These are phyloP conservation scores for Kalmanozyma brasiliensis DNA, from an alignment of 1,284 basidiomycete genomes.

Conservation along the genomic window DNA sequence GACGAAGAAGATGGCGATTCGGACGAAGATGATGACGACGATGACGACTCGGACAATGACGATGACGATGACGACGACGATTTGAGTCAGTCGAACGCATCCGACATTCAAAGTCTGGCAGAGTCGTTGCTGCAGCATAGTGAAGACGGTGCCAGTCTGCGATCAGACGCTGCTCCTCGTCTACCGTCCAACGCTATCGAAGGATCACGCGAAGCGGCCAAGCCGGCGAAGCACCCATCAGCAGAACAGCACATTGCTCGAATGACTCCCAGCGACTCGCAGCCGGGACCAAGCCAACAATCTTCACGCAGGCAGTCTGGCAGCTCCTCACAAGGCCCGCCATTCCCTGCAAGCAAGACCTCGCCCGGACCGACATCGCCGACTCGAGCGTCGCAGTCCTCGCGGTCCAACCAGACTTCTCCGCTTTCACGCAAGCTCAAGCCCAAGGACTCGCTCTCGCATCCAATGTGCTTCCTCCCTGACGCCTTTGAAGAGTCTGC, in stretches of 20 bases:
- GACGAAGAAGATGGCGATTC: constrained; percentile 42
- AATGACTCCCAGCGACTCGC: not conserved
- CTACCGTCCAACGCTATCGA: not conserved
- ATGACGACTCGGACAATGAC: too few relatives aligned
- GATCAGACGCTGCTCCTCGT: not conserved
- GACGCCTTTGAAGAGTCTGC: constrained; percentile 52
- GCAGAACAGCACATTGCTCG: not conserved
- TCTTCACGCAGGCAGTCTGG: constrained; percentile 3
- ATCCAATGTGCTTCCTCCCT: constrained; percentile 50
- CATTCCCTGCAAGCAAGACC: not conserved
- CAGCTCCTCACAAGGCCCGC: not conserved
- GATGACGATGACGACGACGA: constrained; percentile 22
- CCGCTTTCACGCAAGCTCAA: constrained; percentile 23
- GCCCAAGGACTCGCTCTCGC: constrained; percentile 34
- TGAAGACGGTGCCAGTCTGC: constrained; percentile 3
- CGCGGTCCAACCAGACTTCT: constrained; percentile 14
- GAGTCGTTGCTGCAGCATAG: constrained; percentile 11
- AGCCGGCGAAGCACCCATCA: not conserved
- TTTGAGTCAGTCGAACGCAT: constrained; percentile 2
- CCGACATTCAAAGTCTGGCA: constrained; percentile 17
- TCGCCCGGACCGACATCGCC: constrained; percentile 10
- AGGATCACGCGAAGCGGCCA: constrained; percentile 2
- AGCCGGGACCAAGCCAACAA: not conserved
- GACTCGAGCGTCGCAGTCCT: not conserved
- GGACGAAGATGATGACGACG: constrained; percentile 11